Evolutionary conservation across 1,284 basidiomycete genomes (phyloP).

Genomic region (Puccinia hordei): DNA sequence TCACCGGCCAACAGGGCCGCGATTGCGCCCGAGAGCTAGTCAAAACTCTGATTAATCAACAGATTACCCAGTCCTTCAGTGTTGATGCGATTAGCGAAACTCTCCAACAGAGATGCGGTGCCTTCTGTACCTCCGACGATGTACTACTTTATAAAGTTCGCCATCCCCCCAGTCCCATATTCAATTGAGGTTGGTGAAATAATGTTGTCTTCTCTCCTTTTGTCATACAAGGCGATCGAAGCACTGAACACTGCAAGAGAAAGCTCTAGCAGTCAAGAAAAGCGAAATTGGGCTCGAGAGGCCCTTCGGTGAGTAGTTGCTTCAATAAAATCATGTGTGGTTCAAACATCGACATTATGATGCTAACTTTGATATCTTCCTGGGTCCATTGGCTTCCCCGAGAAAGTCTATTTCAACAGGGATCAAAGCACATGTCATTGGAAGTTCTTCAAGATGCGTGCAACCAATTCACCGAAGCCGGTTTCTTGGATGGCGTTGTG

Average conservation of each 20-base stretch:
- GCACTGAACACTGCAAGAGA: conserved; percentile 86
- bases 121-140: conserved; percentile 96
- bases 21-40: conserved; percentile 83
- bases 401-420: conserved; percentile 78
- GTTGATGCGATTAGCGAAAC: conserved; percentile 95
- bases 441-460: conserved; percentile 82
- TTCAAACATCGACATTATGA: conserved; percentile 34
- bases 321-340: conserved; percentile 40
- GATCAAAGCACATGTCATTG: conserved; percentile 78
- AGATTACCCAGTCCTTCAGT: conserved; percentile 92
- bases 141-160: conserved; percentile 91
- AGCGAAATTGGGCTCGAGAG: conserved; percentile 74
- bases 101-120: conserved; percentile 88
- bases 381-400: not conserved
- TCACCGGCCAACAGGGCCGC: conserved; percentile 78
- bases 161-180: not conserved
- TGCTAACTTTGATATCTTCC: conserved; percentile 52
- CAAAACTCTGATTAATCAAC: conserved; percentile 93
- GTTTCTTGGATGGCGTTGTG: conserved; percentile 76
- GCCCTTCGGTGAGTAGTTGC: conserved; percentile 68
- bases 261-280: conserved; percentile 71
- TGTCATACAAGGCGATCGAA: conserved; percentile 75
- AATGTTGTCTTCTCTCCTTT: not conserved
- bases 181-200: not conserved
- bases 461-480: conserved; percentile 79